Percentiles rank a stretch among this genome's conserved stretches.
Conservation (phyloP, 23 red algal genomes). For the Pyropia yezoensis region DNA sequence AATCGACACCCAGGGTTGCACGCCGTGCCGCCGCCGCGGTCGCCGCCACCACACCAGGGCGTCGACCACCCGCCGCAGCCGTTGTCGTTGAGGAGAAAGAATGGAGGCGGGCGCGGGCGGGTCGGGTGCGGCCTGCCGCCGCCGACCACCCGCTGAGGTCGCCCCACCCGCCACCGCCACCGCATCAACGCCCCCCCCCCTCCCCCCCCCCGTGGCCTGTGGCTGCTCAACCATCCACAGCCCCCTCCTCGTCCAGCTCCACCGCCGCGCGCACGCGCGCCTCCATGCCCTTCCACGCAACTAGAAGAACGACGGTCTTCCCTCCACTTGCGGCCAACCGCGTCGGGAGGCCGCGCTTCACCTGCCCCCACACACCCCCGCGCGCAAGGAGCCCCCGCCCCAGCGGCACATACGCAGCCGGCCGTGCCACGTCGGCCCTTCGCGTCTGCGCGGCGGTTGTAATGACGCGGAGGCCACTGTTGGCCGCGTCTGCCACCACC, state of each 20-base stretch:
- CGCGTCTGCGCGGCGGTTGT: constrained; percentile 48
- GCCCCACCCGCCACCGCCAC: too few species aligned
- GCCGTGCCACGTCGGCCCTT: neutral
- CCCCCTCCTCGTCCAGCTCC: neutral
- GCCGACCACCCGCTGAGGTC: too few species aligned
- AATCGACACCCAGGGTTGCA: too few species aligned
- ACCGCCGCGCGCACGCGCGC: constrained; percentile 2
- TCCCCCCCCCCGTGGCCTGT: too few species aligned
- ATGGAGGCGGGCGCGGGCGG: too few species aligned
- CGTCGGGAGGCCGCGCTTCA: constrained; percentile 36
- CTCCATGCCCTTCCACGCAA: constrained; percentile 60
- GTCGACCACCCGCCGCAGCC: too few species aligned
- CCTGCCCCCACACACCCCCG: constrained; percentile 25
- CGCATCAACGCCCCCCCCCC: too few species aligned
- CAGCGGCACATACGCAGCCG: constrained; percentile 12
- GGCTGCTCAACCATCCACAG: too few species aligned
- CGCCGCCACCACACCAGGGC: too few species aligned
- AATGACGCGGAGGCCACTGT: constrained; percentile 42
- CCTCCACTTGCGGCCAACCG: constrained; percentile 22
- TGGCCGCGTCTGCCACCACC: constrained; percentile 24
- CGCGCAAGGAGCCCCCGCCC: constrained; percentile 23
- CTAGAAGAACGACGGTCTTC: constrained; percentile 33
- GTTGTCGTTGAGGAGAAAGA: too few species aligned
- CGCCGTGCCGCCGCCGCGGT: too few species aligned
- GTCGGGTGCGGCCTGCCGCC: too few species aligned